These are phyloP conservation scores for Asterionellopsis glacialis DNA, from an alignment of 108 stramenopile genomes.

Conservation along the genomic window DNA sequence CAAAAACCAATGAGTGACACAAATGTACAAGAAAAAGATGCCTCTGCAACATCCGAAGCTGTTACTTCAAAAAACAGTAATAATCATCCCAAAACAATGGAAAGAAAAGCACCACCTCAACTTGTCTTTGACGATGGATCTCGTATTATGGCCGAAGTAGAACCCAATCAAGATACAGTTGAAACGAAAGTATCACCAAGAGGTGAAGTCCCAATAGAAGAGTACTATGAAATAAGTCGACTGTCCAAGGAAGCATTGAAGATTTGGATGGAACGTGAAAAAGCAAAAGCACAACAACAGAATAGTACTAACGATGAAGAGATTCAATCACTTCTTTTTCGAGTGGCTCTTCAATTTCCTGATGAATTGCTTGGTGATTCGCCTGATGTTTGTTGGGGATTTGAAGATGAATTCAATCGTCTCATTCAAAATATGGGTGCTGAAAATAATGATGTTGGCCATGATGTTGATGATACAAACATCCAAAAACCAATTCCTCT, in stretches of 20 bases:
- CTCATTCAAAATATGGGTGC: background rate
- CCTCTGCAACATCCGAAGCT: no score
- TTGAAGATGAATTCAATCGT: slow-evolving; percentile 50
- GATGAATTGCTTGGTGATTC: slow-evolving; percentile 77
- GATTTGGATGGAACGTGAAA: no score
- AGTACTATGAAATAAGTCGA: slow-evolving; percentile 71
- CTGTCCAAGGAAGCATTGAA: slow-evolving; percentile 35
- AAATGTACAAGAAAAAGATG: no score
- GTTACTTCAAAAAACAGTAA: background rate
- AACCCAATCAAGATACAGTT: background rate
- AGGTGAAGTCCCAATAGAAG: slow-evolving; percentile 37
- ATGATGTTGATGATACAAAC: background rate
- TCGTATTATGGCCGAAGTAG: slow-evolving; percentile 46
- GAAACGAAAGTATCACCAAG: slow-evolving; percentile 11
- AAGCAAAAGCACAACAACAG: no score
- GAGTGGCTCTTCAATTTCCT: slow-evolving; percentile 88
- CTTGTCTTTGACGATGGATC: slow-evolving; percentile 83
- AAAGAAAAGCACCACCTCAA: slow-evolving; percentile 34
- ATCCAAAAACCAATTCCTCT: slow-evolving; percentile 23
- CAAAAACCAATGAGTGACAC: background rate
- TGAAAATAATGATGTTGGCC: no score
- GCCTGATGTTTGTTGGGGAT: slow-evolving; percentile 57
- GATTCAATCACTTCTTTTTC: slow-evolving; percentile 23
- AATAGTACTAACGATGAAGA: background rate
- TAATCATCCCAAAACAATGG: slow-evolving; percentile 8